Base-by-base conservation (phyloP, 768 basidiomycete genomes). In the Tulasnella sp. region DNA sequence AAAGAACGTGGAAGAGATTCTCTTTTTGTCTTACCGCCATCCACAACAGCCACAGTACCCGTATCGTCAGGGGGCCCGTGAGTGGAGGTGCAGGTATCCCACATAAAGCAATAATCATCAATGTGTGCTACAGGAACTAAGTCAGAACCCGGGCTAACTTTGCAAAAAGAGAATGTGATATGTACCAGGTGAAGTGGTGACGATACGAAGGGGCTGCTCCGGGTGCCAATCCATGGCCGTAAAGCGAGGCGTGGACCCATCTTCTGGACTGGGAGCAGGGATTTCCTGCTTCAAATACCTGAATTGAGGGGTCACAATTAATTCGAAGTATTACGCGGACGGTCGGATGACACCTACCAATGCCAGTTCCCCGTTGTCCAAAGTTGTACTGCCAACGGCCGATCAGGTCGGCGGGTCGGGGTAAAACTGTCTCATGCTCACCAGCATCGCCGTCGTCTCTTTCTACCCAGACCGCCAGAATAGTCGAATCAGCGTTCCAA, bases 281-380 rank as follows among this genome's bases (percentile, higher is more conserved):
- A 98, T 87, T 84, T 97, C 95, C 84, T 97, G 96, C 86, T 98
- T 98, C 81, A 98, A 90, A 86, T 98, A 98, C 94, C 94, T 95
- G 72, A 24, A 80, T 22, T 60, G 50, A 42, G 48, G 16, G 9
- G 9, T 20, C 0, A 28, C 6, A 69, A 72, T 50, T 9, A n/a
- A 14, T 7, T 76, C 5, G 0, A 16, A 69, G 18, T 37, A 18
- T 37, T 6, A 12, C 16, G 48, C 14, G 20, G 34, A 44, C 72
- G 4, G 50, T 20, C 1, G 31, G 12, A 46, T 34, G 6, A 54
- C 34, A 83, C 84, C 34, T 83, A 94, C 96, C 98, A 99, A 84
- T 98, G 93, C 85, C 98, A 99, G 84, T 99, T 99, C 42, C 94
- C 92, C 9, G 90, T 95, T 0, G 95, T 94, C 96, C 96, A 99